Base-by-base conservation (phyloP, 495 filamentous ascomycete genomes). In the Sphaerosporella brunnea region DNA sequence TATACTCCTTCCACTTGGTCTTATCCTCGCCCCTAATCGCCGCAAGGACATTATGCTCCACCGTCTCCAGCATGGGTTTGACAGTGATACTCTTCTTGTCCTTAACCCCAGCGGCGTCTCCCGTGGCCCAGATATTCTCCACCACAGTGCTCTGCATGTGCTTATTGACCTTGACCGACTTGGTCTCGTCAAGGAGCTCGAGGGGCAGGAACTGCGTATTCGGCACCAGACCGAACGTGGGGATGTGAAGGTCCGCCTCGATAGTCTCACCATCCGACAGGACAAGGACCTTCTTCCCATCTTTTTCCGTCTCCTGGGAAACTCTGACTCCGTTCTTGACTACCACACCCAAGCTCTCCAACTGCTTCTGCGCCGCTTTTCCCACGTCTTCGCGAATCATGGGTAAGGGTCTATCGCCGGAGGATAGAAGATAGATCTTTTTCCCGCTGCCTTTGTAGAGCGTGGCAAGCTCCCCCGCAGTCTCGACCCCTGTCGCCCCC, bases 401-500 rank as follows among this genome's bases (percentile, higher is more conserved):
- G 45, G 44, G 53, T 0, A 75, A 58, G 4, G 74, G 50, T 44
- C 65, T 62, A 18, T 57, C 48, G 37, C 51, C 55, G 11, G 66
- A 63, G 2, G 65, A 67, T 25, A 77, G 56, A 25, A 79, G 60
- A 5, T 65, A 58, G 39, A 77, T 65, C 37, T 70, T 60, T 28
- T 54, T 47, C 9, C 62, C 53, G 28, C 51, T 41, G 8, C 62
- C 53, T 3, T 45, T 49, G 41, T 62, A 74, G 36, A 66, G 62
- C 11, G 56, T 50, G 2, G 52, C 51, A 24, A 64, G 59, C 60
- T 82, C 79, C 26, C 68, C 78, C 0, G 70, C 69, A 1, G 74
- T 49, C 51, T 82, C 78, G 36, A 84, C 69, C 9, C 78, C 82
- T 2, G 79, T 73, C 2, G 75, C 64, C 0, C 83, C 83, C 0